Evolutionary conservation across 345 rosid species (phyloP).

Genomic region (Eucalyptus decipiens): DNA sequence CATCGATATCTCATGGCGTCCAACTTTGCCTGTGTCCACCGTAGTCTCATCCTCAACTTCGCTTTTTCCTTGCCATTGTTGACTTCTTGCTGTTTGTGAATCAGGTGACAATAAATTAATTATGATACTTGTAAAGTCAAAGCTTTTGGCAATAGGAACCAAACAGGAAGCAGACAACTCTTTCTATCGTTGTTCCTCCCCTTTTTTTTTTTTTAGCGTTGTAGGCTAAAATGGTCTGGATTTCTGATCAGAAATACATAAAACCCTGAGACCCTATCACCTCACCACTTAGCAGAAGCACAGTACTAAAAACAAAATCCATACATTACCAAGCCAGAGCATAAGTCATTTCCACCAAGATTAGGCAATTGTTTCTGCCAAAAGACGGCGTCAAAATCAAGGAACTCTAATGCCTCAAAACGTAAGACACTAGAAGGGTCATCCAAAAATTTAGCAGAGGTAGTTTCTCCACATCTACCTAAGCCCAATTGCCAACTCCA

Average conservation of each 20-base stretch:
- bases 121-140: background rate
- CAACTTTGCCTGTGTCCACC: constrained; percentile 61
- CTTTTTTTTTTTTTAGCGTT: background rate
- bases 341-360: background rate
- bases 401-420: background rate
- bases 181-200: background rate
- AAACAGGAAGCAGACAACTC: background rate
- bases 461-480: background rate
- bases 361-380: background rate
- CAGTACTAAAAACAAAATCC: background rate
- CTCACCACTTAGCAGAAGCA: background rate
- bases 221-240: background rate
- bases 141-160: background rate
- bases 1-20: constrained; percentile 44
- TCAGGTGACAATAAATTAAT: background rate
- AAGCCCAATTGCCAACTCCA: background rate
- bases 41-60: constrained; percentile 67
- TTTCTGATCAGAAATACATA: background rate
- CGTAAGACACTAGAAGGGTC: background rate
- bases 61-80: constrained; percentile 39
- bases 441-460: background rate
- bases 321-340: background rate
- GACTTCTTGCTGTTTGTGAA: constrained; percentile 36
- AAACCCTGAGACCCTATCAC: background rate
- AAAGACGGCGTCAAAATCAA: background rate